These are phyloP conservation scores for Mortierella sp. DNA, from an alignment of 371 early-diverging fungal species.

Conservation along the genomic window DNA sequence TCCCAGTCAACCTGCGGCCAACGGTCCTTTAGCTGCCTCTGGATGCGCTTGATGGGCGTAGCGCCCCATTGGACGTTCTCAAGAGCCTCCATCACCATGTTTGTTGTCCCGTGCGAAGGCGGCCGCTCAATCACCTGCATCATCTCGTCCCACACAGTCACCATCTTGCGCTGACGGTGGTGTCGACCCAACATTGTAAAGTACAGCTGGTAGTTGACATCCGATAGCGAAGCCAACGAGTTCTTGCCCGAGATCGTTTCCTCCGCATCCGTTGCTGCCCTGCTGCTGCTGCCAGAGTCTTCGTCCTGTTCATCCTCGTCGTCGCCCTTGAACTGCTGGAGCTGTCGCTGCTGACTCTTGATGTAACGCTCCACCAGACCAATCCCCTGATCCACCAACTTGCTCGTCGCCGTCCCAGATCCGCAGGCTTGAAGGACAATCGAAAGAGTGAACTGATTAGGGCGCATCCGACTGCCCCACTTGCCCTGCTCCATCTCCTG, in stretches of 20 bases:
- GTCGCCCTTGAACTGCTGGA: slow-evolving; percentile 2
- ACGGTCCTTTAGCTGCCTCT: slow-evolving; percentile 21
- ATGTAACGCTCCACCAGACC: slow-evolving; percentile 24
- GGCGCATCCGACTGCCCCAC: slow-evolving; percentile 34
- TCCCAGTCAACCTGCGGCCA: slow-evolving; percentile 42
- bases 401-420: slow-evolving; percentile 6
- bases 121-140: slow-evolving; percentile 29
- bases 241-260: neutral
- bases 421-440: slow-evolving; percentile 45
- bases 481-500: slow-evolving; percentile 36
- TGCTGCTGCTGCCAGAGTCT: neutral
- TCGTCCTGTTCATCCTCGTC: slow-evolving; percentile 12
- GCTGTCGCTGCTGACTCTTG: neutral
- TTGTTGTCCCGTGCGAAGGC: slow-evolving; percentile 18
- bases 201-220: slow-evolving; percentile 43
- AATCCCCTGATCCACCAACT: slow-evolving; percentile 32
- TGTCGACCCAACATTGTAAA: slow-evolving; percentile 45
- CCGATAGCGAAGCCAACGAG: slow-evolving; percentile 16
- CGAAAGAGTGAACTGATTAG: slow-evolving; percentile 39
- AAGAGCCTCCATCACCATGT: slow-evolving; percentile 35
- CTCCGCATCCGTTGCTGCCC: neutral
- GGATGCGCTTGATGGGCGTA: slow-evolving; percentile 35
- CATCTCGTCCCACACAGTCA: slow-evolving; percentile 49
- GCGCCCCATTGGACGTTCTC: slow-evolving; percentile 56
- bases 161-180: slow-evolving; percentile 47